Percentiles rank a stretch among this genome's conserved stretches.
Evolutionary conservation across 2,329 filamentous ascomycete species (phyloP).

Genomic region (Xylaria sp.): DNA sequence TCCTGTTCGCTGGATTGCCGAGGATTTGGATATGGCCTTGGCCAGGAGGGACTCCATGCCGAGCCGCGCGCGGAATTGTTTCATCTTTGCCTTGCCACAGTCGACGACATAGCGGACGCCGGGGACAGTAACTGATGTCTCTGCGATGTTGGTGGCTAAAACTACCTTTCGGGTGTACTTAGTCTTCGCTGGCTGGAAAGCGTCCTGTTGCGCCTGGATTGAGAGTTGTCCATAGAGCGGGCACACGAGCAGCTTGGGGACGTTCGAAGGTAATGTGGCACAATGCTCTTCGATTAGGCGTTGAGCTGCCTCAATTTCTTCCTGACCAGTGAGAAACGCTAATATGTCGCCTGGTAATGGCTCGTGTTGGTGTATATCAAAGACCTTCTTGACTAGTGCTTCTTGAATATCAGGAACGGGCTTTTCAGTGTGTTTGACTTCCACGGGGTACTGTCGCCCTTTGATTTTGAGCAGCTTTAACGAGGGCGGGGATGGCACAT

Average conservation of each 20-base stretch:
- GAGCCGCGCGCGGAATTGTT: slow-evolving; percentile 83
- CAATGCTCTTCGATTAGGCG: slow-evolving; percentile 82
- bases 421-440: slow-evolving; percentile 73
- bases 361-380: slow-evolving; percentile 85
- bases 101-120: slow-evolving; percentile 93
- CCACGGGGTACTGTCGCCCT: slow-evolving; percentile 86
- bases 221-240: slow-evolving; percentile 91
- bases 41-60: slow-evolving; percentile 90
- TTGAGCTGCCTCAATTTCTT: slow-evolving; percentile 85
- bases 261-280: slow-evolving; percentile 70
- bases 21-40: slow-evolving; percentile 91
- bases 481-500: slow-evolving; percentile 24
- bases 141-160: slow-evolving; percentile 95
- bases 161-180: slow-evolving; percentile 86
- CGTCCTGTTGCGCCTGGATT: slow-evolving; percentile 82
- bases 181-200: slow-evolving; percentile 77
- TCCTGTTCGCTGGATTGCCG: slow-evolving; percentile 88
- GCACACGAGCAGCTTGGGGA: slow-evolving; percentile 74
- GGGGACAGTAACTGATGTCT: slow-evolving; percentile 94
- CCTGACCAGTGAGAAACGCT: slow-evolving; percentile 90
- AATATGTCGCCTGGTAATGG: slow-evolving; percentile 93
- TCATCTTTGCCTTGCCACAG: slow-evolving; percentile 91
- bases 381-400: slow-evolving; percentile 78
- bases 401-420: slow-evolving; percentile 84
- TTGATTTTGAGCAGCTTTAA: slow-evolving; percentile 69